Percentiles rank a stretch among this genome's conserved stretches.
Evolutionary conservation across 306 rosid species (phyloP).

Genomic region (Amphicarpaea edgeworthii): DNA sequence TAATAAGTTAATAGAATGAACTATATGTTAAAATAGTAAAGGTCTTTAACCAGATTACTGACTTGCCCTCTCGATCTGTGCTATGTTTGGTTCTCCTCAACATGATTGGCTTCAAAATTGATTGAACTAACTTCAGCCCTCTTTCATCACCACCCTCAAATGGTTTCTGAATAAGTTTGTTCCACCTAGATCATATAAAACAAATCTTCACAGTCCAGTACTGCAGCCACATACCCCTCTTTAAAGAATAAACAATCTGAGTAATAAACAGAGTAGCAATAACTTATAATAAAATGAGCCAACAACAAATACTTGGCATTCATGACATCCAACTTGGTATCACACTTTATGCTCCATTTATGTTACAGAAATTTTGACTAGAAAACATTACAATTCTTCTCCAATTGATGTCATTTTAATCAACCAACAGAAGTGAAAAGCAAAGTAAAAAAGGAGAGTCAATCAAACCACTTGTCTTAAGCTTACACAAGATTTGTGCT

Average conservation of each 20-base stretch:
- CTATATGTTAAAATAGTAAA: slow-evolving; percentile 34
- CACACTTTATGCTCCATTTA: slow-evolving; percentile 22
- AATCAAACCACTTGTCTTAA: slow-evolving; percentile 17
- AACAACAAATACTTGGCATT: slow-evolving; percentile 8
- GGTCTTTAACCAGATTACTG: slow-evolving; percentile 45
- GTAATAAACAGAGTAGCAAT: slow-evolving; percentile 32
- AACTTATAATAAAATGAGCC: slow-evolving; percentile 8
- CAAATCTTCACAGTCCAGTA: slow-evolving; percentile 36
- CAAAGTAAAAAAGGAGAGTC: slow-evolving; percentile 24
- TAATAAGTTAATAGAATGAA: slow-evolving; percentile 35
- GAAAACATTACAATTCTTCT: slow-evolving; percentile 25
- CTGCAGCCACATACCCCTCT: slow-evolving; percentile 38
- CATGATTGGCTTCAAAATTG: slow-evolving; percentile 93
- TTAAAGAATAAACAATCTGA: slow-evolving; percentile 17
- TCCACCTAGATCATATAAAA: slow-evolving; percentile 81
- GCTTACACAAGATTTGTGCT: slow-evolving; percentile 28
- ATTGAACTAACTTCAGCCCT: slow-evolving; percentile 87
- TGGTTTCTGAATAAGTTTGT: slow-evolving; percentile 94
- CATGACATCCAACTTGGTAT: slow-evolving; percentile 26
- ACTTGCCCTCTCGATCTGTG: slow-evolving; percentile 92
- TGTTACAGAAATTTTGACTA: slow-evolving; percentile 20
- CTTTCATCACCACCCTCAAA: slow-evolving; percentile 96
- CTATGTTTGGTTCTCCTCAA: slow-evolving; percentile 93
- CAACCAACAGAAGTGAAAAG: slow-evolving; percentile 21
- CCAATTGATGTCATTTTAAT: slow-evolving; percentile 12